Evolutionary conservation across 331 rosid species (phyloP).

Genomic region (Erythrophleum ivorense): DNA sequence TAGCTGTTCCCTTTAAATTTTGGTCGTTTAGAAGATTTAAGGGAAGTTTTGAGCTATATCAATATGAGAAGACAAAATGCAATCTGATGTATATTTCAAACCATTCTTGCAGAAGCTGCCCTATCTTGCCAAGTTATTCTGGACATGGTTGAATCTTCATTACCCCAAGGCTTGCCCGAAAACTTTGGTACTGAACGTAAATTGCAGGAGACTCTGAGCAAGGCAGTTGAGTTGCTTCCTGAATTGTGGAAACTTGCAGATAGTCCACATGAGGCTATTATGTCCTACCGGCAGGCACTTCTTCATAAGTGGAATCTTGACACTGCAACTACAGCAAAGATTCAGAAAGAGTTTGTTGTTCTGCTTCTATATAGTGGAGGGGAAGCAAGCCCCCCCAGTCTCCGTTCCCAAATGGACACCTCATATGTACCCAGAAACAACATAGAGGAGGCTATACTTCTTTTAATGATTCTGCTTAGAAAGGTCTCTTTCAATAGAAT

Average conservation of each 20-base stretch:
- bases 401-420: constrained; percentile 77
- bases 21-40: neutral
- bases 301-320: constrained; percentile 86
- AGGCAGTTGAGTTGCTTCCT: constrained; percentile 80
- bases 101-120: constrained; percentile 85
- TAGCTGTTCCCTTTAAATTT: neutral
- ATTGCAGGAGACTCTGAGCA: constrained; percentile 87
- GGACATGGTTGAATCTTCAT: constrained; percentile 90
- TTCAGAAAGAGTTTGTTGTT: constrained; percentile 81
- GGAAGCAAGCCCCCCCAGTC: constrained; percentile 85
- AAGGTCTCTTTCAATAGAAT: constrained; percentile 71
- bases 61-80: constrained; percentile 17
- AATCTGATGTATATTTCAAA: constrained; percentile 43
- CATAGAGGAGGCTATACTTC: constrained; percentile 93
- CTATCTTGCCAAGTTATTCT: constrained; percentile 78
- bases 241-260: constrained; percentile 86
- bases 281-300: constrained; percentile 77
- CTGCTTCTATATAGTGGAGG: constrained; percentile 80
- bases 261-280: constrained; percentile 71
- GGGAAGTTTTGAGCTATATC: constrained; percentile 24
- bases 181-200: constrained; percentile 84
- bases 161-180: constrained; percentile 90
- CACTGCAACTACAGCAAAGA: constrained; percentile 58
- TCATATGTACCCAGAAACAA: constrained; percentile 84
- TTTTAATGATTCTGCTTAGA: constrained; percentile 79